These are phyloP conservation scores for Nitzschia putrida DNA, from an alignment of 108 stramenopile genomes.

Conservation along the genomic window DNA sequence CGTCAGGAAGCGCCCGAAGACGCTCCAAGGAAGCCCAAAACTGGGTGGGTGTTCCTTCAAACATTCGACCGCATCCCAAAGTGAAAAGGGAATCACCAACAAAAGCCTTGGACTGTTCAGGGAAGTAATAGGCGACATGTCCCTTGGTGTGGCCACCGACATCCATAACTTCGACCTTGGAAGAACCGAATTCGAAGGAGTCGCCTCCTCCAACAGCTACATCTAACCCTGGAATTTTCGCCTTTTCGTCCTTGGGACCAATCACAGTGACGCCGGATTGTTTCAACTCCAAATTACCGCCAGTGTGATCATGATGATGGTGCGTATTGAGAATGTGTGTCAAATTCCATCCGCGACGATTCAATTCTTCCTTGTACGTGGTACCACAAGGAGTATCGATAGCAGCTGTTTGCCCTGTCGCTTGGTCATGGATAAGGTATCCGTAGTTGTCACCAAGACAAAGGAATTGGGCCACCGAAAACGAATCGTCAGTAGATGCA, in stretches of 20 bases:
- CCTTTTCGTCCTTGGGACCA: slow-evolving; percentile 63
- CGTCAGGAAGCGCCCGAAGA: slow-evolving; percentile 71
- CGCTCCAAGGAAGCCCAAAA: slow-evolving; percentile 67
- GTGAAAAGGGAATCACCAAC: slow-evolving; percentile 82
- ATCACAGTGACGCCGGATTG: slow-evolving; percentile 45
- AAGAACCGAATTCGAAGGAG: slow-evolving; percentile 52
- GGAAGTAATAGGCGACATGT: slow-evolving; percentile 85
- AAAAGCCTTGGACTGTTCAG: slow-evolving; percentile 59
- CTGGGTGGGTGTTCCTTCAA: slow-evolving; percentile 81
- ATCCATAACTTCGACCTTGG: slow-evolving; percentile 63
- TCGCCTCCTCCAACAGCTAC: slow-evolving; percentile 57
- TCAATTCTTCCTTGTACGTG: slow-evolving; percentile 56
- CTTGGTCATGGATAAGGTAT: slow-evolving; percentile 69
- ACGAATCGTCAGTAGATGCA: too few relatives aligned
- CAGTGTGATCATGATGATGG: slow-evolving; percentile 80
- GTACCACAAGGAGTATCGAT: slow-evolving; percentile 77
- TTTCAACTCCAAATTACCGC: slow-evolving; percentile 72
- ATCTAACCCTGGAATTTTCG: slow-evolving; percentile 71
- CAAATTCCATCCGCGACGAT: slow-evolving; percentile 66
- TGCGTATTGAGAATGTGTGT: slow-evolving; percentile 84
- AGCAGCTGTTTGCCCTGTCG: slow-evolving; percentile 74
- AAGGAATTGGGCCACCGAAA: slow-evolving; percentile 57
- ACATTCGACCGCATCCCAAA: slow-evolving; percentile 87
- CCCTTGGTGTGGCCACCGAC: slow-evolving; percentile 84
- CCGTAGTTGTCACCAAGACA: slow-evolving; percentile 77